phyloP scores from a whole-genome alignment of 78 protist genomes.

The Protostelium mycophagum region DNA sequence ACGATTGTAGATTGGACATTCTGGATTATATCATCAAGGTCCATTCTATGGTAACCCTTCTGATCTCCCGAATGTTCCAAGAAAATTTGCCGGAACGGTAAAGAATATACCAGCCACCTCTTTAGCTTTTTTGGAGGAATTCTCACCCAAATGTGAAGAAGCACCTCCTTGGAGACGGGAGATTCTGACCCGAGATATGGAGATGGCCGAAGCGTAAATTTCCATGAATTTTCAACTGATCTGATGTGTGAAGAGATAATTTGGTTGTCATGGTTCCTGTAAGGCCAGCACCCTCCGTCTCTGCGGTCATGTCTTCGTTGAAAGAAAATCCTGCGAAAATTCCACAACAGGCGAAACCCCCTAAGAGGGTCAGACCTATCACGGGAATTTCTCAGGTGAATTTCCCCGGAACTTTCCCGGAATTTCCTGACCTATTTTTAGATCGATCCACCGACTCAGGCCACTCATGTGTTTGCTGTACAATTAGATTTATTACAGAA shows the following conservation, averaged over 20 bases:
- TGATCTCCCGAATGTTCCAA: slow-evolving; percentile 19
- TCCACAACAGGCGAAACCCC: background rate
- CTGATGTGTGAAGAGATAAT: too few relatives aligned
- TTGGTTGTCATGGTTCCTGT: background rate
- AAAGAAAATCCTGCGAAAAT: slow-evolving; percentile 2
- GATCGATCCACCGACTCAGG: slow-evolving; percentile 31
- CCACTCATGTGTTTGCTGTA: background rate
- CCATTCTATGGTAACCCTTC: slow-evolving; percentile 25
- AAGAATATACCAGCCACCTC: slow-evolving; percentile 11
- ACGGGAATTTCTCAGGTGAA: slow-evolving; percentile 19
- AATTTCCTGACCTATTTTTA: too few relatives aligned
- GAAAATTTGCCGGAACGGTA: background rate
- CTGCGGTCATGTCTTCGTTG: background rate
- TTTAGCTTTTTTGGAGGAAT: slow-evolving; percentile 18
- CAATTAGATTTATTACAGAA: background rate
- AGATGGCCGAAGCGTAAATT: too few relatives aligned
- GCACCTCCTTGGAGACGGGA: background rate
- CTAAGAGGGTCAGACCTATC: background rate
- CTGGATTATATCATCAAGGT: slow-evolving; percentile 33
- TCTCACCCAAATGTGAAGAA: background rate
- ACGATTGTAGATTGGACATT: slow-evolving; percentile 5
- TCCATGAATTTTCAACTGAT: too few relatives aligned
- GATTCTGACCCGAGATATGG: too few relatives aligned
- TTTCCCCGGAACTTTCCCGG: too few relatives aligned
- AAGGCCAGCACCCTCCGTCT: background rate